Percentiles rank a stretch among this genome's conserved stretches.
Conservation (phyloP, 805 yeast species). For the Metschnikowia aberdeeniae region DNA sequence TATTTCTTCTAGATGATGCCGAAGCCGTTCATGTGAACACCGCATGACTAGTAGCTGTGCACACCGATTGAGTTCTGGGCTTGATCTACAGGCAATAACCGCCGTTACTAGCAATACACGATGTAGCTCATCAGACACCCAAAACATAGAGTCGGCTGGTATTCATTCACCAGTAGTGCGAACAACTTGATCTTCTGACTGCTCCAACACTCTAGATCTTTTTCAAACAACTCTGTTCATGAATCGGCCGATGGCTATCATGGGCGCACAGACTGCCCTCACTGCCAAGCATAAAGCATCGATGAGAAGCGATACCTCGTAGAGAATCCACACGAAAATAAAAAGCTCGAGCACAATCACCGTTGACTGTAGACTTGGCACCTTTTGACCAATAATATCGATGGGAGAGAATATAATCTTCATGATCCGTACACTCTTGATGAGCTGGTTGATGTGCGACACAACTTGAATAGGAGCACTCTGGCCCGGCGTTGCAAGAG, state of each 20-base stretch:
- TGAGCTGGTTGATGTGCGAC: constrained; percentile 27
- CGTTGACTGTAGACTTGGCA: constrained; percentile 37
- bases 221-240: constrained; percentile 38
- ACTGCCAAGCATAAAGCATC: constrained; percentile 44
- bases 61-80: no score
- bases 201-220: neutral
- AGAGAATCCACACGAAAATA: constrained; percentile 39
- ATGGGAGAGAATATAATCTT: constrained; percentile 37
- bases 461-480: constrained; percentile 10
- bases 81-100: no score
- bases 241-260: constrained; percentile 42
- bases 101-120: no score
- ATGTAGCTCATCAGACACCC: no score
- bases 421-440: constrained; percentile 35
- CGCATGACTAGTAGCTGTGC: no score
- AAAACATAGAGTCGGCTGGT: no score
- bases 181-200: no score
- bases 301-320: constrained; percentile 37
- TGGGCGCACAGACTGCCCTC: constrained; percentile 43
- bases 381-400: constrained; percentile 33
- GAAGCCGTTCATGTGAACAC: no score
- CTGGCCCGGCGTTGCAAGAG: neutral
- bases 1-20: no score
- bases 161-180: no score
- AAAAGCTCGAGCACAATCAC: constrained; percentile 37